Evolutionary conservation across 2,329 filamentous ascomycete species (phyloP).

Genomic region (Fusarium armeniacum): DNA sequence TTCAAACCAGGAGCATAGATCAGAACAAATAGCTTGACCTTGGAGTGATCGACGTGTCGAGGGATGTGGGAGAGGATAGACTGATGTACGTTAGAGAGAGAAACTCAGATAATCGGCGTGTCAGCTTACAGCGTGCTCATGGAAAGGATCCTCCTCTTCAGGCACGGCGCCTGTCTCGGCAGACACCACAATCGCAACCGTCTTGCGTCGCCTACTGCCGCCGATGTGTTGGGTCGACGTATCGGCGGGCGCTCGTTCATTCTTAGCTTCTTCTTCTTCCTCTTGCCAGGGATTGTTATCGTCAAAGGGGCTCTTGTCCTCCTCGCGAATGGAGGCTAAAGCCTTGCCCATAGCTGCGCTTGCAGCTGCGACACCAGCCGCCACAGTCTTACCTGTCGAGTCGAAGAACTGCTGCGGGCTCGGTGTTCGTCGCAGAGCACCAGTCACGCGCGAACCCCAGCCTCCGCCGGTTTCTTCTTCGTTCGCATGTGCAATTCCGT

Average conservation of each 20-base stretch:
- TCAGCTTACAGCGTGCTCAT: slow-evolving; percentile 83
- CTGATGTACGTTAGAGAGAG: slow-evolving; percentile 58
- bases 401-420: slow-evolving; percentile 92
- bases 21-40: slow-evolving; percentile 84
- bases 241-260: slow-evolving; percentile 56
- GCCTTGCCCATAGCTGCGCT: slow-evolving; percentile 86
- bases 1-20: slow-evolving; percentile 89
- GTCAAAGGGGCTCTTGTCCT: slow-evolving; percentile 80
- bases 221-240: slow-evolving; percentile 53
- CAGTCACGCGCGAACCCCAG: slow-evolving; percentile 83
- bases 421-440: slow-evolving; percentile 83
- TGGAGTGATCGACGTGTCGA: slow-evolving; percentile 78
- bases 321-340: slow-evolving; percentile 85
- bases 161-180: slow-evolving; percentile 75
- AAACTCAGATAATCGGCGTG: slow-evolving; percentile 31
- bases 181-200: slow-evolving; percentile 89
- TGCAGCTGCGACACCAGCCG: slow-evolving; percentile 84
- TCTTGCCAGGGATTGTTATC: slow-evolving; percentile 95
- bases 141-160: slow-evolving; percentile 71
- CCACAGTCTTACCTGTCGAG: slow-evolving; percentile 83
- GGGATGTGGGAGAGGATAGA: slow-evolving; percentile 92
- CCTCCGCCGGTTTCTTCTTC: slow-evolving; percentile 59
- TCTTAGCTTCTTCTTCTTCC: slow-evolving; percentile 82
- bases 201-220: slow-evolving; percentile 73
- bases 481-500: slow-evolving; percentile 54